phyloP scores from a whole-genome alignment of 352 stramenopile species.

The Aphanomyces invadans region DNA sequence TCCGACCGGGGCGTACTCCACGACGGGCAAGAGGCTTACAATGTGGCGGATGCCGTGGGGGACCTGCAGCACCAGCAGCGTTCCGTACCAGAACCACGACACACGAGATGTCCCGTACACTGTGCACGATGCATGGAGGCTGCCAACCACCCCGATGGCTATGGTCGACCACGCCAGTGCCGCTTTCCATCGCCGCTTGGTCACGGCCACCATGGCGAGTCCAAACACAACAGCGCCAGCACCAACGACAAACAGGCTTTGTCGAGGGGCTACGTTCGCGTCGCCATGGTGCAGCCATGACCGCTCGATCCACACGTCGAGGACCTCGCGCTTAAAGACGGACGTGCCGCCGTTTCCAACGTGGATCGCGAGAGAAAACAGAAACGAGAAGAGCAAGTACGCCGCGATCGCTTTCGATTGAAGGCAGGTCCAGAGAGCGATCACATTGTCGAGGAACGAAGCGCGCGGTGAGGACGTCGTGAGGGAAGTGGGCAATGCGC shows the following conservation, averaged over 20 bases:
- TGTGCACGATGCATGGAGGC: not conserved
- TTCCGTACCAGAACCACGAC: conserved; percentile 6
- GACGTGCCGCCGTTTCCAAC: not conserved
- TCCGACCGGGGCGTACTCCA: not conserved
- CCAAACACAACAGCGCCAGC: conserved; percentile 7
- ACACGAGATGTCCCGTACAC: conserved; percentile 9
- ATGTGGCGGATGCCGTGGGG: conserved; percentile 16
- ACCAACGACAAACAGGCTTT: not conserved
- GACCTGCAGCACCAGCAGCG: conserved; percentile 10
- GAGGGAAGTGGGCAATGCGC: not conserved
- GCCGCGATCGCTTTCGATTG: conserved; percentile 11
- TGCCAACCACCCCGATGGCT: not conserved
- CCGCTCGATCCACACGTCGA: conserved; percentile 7
- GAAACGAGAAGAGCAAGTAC: conserved; percentile 9
- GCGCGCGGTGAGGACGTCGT: not conserved
- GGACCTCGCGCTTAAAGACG: conserved; percentile 11
- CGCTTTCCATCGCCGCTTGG: not conserved
- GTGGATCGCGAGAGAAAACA: conserved; percentile 8
- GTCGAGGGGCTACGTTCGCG: not conserved
- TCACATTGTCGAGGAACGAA: not conserved
- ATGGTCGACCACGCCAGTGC: not conserved
- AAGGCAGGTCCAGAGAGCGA: not conserved
- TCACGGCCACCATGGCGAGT: conserved; percentile 1
- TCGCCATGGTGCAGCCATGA: not conserved
- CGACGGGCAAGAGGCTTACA: conserved; percentile 12